Evolutionary conservation across 139 green algal species (phyloP).

Genomic region (Limnomonas spitsbergensis): DNA sequence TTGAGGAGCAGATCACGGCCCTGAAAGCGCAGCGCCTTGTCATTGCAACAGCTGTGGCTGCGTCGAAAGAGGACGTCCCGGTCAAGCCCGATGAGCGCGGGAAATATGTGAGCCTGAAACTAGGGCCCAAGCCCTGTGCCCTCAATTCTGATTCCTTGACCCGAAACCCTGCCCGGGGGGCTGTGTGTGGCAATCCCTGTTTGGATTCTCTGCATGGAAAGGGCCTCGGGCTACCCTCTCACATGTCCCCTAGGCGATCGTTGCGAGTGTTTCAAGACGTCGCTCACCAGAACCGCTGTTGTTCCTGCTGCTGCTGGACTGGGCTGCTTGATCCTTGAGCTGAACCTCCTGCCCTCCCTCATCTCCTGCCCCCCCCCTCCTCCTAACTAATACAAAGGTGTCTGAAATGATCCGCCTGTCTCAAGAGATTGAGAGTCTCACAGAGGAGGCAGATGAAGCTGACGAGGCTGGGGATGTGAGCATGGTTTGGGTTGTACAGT

Average conservation of each 20-base stretch:
- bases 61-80: slow-evolving; percentile 8
- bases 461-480: neutral
- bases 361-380: too few relatives aligned
- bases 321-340: too few relatives aligned
- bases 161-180: too few relatives aligned
- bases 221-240: too few relatives aligned
- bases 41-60: slow-evolving; percentile 18
- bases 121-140: neutral
- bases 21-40: neutral
- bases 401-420: neutral
- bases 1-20: slow-evolving; percentile 10
- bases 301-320: too few relatives aligned
- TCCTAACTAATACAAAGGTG: too few relatives aligned
- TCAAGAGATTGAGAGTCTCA: slow-evolving; percentile 16
- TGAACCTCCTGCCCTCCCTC: too few relatives aligned
- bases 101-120: neutral
- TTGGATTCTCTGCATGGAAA: too few relatives aligned
- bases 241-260: too few relatives aligned
- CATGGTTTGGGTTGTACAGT: slow-evolving; percentile 1
- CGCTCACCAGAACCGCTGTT: too few relatives aligned
- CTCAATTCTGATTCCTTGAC: neutral
- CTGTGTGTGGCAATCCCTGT: too few relatives aligned
- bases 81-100: neutral
- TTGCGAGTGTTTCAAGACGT: too few relatives aligned
- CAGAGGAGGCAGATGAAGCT: slow-evolving; percentile 9